Conservation (phyloP, 106 monocot genomes). For the Allium sativum region DNA sequence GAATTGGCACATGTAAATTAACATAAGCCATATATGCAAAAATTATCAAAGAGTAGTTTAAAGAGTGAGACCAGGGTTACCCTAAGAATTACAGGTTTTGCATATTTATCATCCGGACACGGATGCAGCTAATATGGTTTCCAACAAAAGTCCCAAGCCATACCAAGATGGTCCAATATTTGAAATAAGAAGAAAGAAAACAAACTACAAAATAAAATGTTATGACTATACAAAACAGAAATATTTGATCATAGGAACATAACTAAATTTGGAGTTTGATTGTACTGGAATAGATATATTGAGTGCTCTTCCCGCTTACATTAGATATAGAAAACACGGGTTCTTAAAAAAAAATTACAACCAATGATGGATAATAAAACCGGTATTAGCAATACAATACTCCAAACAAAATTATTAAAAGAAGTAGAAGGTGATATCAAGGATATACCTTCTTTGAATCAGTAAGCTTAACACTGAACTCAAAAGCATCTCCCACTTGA, state of each 20-base stretch:
- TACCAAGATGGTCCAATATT: slow-evolving; percentile 73
- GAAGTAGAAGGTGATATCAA: no score
- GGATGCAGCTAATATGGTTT: slow-evolving; percentile 8
- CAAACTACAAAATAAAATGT: slow-evolving; percentile 1
- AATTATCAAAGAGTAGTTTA: not conserved
- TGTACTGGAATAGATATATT: slow-evolving; percentile 68
- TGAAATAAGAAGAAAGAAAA: slow-evolving; percentile 14
- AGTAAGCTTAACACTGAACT: slow-evolving; percentile 49
- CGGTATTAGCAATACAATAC: no score
- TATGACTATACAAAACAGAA: not conserved
- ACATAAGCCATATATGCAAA: not conserved
- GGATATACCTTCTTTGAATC: slow-evolving; percentile 68
- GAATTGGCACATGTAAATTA: no score
- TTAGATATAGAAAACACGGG: slow-evolving; percentile 52
- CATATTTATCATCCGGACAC: slow-evolving; percentile 10
- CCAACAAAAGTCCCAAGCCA: slow-evolving; percentile 87
- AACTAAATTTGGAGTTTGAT: slow-evolving; percentile 67
- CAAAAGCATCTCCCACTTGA: slow-evolving; percentile 59
- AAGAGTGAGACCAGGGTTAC: slow-evolving; percentile 39
- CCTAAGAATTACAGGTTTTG: slow-evolving; percentile 38
- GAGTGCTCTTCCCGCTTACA: slow-evolving; percentile 75
- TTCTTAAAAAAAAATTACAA: slow-evolving; percentile 39
- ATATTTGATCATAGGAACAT: not conserved
- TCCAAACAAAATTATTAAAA: no score
- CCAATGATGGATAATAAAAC: no score